Percentiles rank a stretch among this genome's conserved stretches.
phyloP scores from a whole-genome alignment of 441 rosid genomes.

The Pelargonium myrrhifolium region DNA sequence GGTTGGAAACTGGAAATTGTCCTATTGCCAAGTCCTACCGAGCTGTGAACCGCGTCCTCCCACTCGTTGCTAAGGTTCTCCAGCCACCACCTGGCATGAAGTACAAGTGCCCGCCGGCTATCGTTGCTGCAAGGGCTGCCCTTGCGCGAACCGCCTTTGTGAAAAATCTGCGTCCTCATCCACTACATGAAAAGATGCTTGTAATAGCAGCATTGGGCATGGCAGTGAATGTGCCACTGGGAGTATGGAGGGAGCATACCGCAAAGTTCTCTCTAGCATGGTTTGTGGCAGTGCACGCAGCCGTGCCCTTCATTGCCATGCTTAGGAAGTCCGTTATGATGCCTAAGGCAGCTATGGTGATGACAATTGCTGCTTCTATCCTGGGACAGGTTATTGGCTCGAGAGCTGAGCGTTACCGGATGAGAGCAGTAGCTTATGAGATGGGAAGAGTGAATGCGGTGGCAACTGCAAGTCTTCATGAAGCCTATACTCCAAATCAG shows the following conservation, averaged over 20 bases:
- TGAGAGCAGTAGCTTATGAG: constrained; percentile 31
- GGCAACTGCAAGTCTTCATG: background rate
- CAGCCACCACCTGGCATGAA: constrained; percentile 60
- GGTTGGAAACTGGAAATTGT: constrained; percentile 63
- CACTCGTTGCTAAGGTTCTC: constrained; percentile 56
- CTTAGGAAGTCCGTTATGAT: constrained; percentile 61
- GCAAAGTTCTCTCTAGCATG: constrained; percentile 54
- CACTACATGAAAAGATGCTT: constrained; percentile 51
- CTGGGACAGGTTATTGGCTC: constrained; percentile 70
- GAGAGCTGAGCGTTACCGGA: constrained; percentile 63
- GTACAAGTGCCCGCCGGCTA: constrained; percentile 44
- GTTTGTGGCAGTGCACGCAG: constrained; percentile 65
- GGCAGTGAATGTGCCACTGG: constrained; percentile 64
- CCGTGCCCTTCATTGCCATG: constrained; percentile 65
- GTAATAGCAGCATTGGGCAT: constrained; percentile 58
- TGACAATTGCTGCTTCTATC: constrained; percentile 59
- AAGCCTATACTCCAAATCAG: no score
- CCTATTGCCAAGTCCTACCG: constrained; percentile 64
- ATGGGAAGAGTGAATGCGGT: background rate
- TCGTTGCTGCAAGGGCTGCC: constrained; percentile 64
- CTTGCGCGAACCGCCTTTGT: constrained; percentile 55
- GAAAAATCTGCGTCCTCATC: constrained; percentile 61
- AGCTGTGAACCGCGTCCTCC: constrained; percentile 53
- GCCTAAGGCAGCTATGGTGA: constrained; percentile 70
- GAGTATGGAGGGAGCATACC: constrained; percentile 72